phyloP scores from a whole-genome alignment of 2,329 filamentous ascomycete genomes.

The Colletotrichum sp. region DNA sequence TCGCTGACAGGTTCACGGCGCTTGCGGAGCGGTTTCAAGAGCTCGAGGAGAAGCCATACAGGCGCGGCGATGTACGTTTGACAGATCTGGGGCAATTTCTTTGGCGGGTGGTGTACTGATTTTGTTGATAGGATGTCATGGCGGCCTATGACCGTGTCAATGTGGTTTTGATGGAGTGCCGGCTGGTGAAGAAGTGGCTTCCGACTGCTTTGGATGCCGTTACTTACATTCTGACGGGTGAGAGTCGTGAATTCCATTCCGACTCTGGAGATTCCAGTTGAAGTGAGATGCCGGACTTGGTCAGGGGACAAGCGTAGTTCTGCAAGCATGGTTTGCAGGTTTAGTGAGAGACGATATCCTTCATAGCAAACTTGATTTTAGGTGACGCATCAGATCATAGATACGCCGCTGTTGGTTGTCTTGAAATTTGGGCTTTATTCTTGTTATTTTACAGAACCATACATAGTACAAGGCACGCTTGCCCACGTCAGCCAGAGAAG shows the following conservation, averaged over 20 bases:
- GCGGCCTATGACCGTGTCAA: not conserved
- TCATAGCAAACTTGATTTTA: not conserved
- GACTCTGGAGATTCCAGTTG: not conserved
- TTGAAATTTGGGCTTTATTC: not conserved
- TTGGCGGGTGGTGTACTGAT: not conserved
- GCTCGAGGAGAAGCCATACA: not conserved
- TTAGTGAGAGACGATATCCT: not conserved
- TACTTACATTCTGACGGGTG: not conserved
- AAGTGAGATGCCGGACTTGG: not conserved
- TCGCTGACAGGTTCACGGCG: not conserved
- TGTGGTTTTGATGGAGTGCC: not conserved
- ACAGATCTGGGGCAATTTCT: not conserved
- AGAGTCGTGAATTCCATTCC: not conserved
- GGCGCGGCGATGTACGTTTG: not conserved
- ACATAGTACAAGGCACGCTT: constrained; percentile 8
- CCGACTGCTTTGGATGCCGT: not conserved
- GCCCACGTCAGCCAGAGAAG: not conserved
- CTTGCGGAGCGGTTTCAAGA: not conserved
- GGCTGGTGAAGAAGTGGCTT: not conserved
- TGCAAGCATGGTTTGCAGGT: not conserved
- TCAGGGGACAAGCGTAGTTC: not conserved
- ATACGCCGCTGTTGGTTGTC: not conserved
- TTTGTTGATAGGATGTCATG: not conserved
- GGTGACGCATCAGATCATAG: not conserved
- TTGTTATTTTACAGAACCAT: constrained; percentile 19